Evolutionary conservation across 495 filamentous ascomycete species (phyloP), one percentile per base, ranked within the genome.

Genomic region (Xylaria telfairii): DNA sequence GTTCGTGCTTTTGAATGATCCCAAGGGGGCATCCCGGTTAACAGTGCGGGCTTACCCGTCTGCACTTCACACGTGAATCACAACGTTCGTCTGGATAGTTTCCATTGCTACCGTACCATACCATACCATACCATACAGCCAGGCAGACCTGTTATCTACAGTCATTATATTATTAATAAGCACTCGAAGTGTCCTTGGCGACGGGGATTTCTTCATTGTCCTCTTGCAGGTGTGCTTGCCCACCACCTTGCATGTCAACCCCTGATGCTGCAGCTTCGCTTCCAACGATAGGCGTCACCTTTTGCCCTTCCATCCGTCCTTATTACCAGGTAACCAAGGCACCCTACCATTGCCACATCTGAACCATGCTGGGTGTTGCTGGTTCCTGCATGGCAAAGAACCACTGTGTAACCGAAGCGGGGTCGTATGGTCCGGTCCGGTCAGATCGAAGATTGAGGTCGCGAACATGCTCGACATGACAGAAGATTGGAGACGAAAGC

Each of bases 311-410:
- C 47, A 21, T 54, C 30, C 46, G 47, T 21, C 47, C 1, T 30
- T 10, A 42, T 54, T 54, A 54, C 64, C 64, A 41, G 46, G 64
- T 53, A 37, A 17, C 6, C n/a, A 19, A 66, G 8, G 32, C 47
- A 47, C 34, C 9, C 24, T 49, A n/a, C 62, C 64, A 47, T 66
- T 62, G 37, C 37, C 34, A 62, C 37, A 41, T 19, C 30, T 53
- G 9, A 44, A 26, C 42, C 30, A 39, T 8, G 21, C 32, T 30
- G 28, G 51, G 49, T 3, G 3, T 46, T 1, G 46, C 65, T 53
- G 65, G 64, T 68, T 68, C 66, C 66, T 68, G 66, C 66, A 68
- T 68, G n/a, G 8, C 30, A 37, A 68, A 51, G 28, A 28, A 68
- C 39, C 30, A 34, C n/a, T 47, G n/a, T 46, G 65, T 30, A 51